Evolutionary conservation across 2,329 filamentous ascomycete genomes (phyloP), one percentile per base, ranked within the genome.

Genomic region (Penicillium sumatraense): DNA sequence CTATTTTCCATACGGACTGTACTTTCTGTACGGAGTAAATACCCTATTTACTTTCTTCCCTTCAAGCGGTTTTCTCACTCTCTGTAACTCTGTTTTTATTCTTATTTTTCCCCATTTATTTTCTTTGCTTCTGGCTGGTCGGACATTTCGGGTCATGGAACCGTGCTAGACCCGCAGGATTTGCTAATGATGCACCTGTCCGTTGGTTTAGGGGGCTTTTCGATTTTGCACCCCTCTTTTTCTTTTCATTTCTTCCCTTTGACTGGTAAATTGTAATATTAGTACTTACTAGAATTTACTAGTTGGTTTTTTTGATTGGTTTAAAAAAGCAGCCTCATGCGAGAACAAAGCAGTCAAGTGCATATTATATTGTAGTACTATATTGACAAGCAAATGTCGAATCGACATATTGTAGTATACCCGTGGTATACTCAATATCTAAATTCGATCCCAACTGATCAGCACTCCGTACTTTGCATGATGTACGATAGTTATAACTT

Each of bases 141-240:
- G 21, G 38, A 41, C 21, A 41, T 14, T 41, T 41, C 21, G 38
- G 20, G 38, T 24, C 38, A 5, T 23, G 20, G 20, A 41, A 41
- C 38, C 38, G 38, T 41, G 21, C 21, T 49, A 44, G 58, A 58
- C 58, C 58, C 58, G 56, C 58, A 49, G 53, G 44, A 51, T 60
- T 38, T 50, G 41, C 47, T 51, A 58, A 48, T 29, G 36, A 48
- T 51, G 57, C 46, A 23, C 33, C 44, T 57, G 57, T 46, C 51
- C 31, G 46, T 27, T 54, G 24, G 40, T 44, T 51, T 27, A 38
- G 42, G 41, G 40, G 24, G 46, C 7, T 5, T 36, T 49, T 48
- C 47, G 49, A 36, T 49, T 56, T 56, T 55, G 24, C 29, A 31
- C 35, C 44, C 35, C 38, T 29, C 23, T 31, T 54, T 49, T 54